phyloP scores from a whole-genome alignment of 441 rosid species.

The Jatropha podagrica region DNA sequence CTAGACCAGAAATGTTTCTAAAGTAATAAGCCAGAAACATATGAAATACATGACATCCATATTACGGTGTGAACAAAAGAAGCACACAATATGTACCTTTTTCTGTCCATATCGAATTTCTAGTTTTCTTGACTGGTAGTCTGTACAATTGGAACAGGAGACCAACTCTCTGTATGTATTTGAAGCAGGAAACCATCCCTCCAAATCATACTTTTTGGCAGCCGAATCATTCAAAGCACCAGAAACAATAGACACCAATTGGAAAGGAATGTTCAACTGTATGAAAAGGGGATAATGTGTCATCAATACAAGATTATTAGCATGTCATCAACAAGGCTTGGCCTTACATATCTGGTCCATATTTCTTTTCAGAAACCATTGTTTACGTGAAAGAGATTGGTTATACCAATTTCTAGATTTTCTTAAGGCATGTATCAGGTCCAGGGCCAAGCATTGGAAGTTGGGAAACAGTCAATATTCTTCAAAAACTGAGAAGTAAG shows the following conservation, averaged over 20 bases:
- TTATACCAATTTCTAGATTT: background rate
- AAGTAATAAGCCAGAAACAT: background rate
- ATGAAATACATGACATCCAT: background rate
- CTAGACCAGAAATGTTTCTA: background rate
- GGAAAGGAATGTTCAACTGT: conserved; percentile 78
- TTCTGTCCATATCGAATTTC: conserved; percentile 92
- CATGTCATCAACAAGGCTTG: background rate
- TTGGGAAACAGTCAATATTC: background rate
- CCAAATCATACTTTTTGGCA: conserved; percentile 85
- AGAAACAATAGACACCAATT: conserved; percentile 66
- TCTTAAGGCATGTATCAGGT: background rate
- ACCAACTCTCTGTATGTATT: conserved; percentile 78
- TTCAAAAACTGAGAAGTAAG: background rate
- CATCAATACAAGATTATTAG: background rate
- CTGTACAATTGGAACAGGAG: conserved; percentile 86
- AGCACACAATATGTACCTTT: conserved; percentile 43
- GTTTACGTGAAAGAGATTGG: background rate
- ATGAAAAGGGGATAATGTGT: conserved; percentile 1
- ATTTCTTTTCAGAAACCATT: background rate
- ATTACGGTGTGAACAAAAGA: background rate
- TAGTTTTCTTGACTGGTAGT: conserved; percentile 78
- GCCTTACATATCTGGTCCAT: background rate
- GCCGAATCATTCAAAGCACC: conserved; percentile 93
- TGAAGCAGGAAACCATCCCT: conserved; percentile 87
- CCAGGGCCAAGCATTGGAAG: background rate